A percentile compares a stretch with the other conserved stretches of the same genome.
phyloP scores from a whole-genome alignment of 371 early-diverging fungal genomes.

The Mortierella sp. region DNA sequence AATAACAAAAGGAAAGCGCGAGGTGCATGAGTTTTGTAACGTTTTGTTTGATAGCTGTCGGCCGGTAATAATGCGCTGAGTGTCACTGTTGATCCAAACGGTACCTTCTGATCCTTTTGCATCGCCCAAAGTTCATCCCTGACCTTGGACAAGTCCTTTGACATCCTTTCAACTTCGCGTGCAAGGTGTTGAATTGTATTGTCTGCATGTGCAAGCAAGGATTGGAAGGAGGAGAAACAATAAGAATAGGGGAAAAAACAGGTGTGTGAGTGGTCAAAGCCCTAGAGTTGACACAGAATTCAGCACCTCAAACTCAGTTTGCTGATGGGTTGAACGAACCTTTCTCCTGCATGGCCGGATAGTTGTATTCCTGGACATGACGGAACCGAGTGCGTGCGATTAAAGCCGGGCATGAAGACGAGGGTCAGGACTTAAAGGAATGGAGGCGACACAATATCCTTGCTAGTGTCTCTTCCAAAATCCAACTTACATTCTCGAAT shows the following conservation, averaged over 20 bases:
- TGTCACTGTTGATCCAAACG: not conserved
- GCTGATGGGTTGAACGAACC: slow-evolving; percentile 25
- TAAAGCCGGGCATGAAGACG: not conserved
- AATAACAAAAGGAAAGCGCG: not conserved
- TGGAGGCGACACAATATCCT: too few species aligned
- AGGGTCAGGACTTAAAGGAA: not conserved
- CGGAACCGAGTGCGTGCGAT: not conserved
- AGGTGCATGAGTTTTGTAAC: not conserved
- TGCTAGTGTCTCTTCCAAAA: too few species aligned
- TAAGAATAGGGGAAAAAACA: too few species aligned
- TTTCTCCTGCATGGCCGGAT: slow-evolving; percentile 51
- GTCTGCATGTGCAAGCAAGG: slow-evolving; percentile 16
- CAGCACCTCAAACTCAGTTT: too few species aligned
- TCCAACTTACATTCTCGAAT: slow-evolving; percentile 68
- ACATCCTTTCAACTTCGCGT: slow-evolving; percentile 46
- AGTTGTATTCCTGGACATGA: slow-evolving; percentile 34
- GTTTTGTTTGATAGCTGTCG: too few species aligned
- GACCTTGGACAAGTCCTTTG: slow-evolving; percentile 42
- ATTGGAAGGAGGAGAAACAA: not conserved
- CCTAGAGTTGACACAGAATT: too few species aligned
- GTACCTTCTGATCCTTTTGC: slow-evolving; percentile 50
- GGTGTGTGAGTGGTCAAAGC: too few species aligned
- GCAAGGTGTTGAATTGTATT: slow-evolving; percentile 53
- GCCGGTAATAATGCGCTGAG: too few species aligned
- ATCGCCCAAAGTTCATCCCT: slow-evolving; percentile 50